Percentiles rank a stretch among this genome's conserved stretches.
phyloP scores from a whole-genome alignment of 2,329 filamentous ascomycete genomes.

The Orbilia quercus region DNA sequence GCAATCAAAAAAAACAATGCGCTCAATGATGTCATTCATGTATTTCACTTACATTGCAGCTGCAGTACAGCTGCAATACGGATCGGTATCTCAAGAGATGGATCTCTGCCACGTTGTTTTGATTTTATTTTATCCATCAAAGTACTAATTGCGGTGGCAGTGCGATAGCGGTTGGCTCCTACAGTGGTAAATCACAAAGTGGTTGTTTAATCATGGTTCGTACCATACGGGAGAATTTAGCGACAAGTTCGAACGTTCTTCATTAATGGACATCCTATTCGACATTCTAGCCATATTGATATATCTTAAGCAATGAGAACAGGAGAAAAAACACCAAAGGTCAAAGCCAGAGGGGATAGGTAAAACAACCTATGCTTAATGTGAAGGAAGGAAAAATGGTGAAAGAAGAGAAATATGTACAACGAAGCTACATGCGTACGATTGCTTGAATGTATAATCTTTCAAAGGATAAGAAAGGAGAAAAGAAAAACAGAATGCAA shows the following conservation, averaged over 20 bases:
- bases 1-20: too few species aligned
- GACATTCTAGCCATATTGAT: not conserved
- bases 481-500: not conserved
- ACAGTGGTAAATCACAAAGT: too few species aligned
- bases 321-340: not conserved
- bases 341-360: not conserved
- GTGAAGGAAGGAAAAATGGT: not conserved
- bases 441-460: not conserved
- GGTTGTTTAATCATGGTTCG: too few species aligned
- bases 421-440: not conserved
- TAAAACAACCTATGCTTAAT: not conserved
- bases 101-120: too few species aligned
- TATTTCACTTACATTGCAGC: not conserved
- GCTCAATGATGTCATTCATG: conserved; percentile 3
- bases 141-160: too few species aligned
- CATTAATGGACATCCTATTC: conserved; percentile 1
- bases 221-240: not conserved
- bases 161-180: too few species aligned
- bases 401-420: not conserved
- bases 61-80: too few species aligned
- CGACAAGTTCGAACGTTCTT: not conserved
- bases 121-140: too few species aligned
- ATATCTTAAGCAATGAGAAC: not conserved
- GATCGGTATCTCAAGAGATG: too few species aligned
- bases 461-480: not conserved